Evolutionary conservation across 1,284 basidiomycete genomes (phyloP).

Genomic region (Marasmius tenuissimus): DNA sequence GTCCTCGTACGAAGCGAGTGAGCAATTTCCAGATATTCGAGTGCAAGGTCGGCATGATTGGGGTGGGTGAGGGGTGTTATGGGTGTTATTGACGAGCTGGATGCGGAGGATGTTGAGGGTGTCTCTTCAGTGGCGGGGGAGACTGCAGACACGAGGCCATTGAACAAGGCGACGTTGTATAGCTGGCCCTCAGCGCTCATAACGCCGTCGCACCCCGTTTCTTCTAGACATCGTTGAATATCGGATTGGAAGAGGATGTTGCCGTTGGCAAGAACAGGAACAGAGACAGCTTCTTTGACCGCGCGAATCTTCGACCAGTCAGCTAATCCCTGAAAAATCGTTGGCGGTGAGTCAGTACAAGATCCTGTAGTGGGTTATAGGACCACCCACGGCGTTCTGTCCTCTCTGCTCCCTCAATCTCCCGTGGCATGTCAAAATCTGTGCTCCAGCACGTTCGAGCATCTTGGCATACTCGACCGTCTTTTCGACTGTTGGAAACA

Average conservation of each 20-base stretch:
- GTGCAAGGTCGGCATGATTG: conserved; percentile 65
- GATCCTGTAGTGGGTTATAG: background rate
- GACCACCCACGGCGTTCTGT: conserved; percentile 54
- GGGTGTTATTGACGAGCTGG: conserved; percentile 13
- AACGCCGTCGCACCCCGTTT: conserved; percentile 87
- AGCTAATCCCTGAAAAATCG: conserved; percentile 66
- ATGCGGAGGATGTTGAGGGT: conserved; percentile 18
- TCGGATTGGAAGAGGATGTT: conserved; percentile 89
- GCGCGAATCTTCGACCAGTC: conserved; percentile 85
- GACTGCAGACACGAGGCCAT: conserved; percentile 24
- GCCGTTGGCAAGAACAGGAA: conserved; percentile 98
- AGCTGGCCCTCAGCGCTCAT: conserved; percentile 97
- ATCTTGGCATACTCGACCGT: conserved; percentile 94
- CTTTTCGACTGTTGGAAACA: conserved; percentile 84
- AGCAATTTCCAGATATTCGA: conserved; percentile 89
- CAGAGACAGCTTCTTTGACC: conserved; percentile 84
- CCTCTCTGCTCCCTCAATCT: conserved; percentile 91
- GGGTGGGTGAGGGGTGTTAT: conserved; percentile 48
- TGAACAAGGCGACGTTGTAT: conserved; percentile 90
- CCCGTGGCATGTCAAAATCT: conserved; percentile 94
- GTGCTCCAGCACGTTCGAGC: conserved; percentile 93
- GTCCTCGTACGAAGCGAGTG: conserved; percentile 73
- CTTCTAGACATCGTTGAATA: conserved; percentile 72
- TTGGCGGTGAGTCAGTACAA: conserved; percentile 1
- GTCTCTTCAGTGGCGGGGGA: conserved; percentile 11